Base-by-base conservation (phyloP, 257 asterid genomes). In the Prunella vulgaris region DNA sequence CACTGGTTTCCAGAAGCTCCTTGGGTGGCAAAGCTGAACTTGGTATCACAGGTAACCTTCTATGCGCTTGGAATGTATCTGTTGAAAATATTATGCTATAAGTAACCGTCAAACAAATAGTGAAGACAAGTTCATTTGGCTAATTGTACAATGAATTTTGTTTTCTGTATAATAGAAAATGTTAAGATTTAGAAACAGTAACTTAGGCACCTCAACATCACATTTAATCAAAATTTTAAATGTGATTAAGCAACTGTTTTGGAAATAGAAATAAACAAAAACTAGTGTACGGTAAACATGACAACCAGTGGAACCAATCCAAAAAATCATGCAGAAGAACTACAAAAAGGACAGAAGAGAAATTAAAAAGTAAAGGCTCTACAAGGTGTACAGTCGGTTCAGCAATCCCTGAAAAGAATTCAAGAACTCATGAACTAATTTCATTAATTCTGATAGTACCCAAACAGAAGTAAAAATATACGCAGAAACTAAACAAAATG, bases 11-110 rank as follows among this genome's bases (percentile, higher is more conserved):
- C n/a, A 81, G 81, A 27, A 65, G 73, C 71, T 79, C 77, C 70
- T 74, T 78, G 49, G 66, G 83, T 14, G 76, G 78, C 66, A 60
- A 75, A 72, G 78, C 72, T 24, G 81, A 77, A 71, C 64, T 79
- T 54, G 84, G 62, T 51, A 53, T 59, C 71, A 59, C 73, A 58
- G 88, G 92, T 59, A 82, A 32, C 35, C 79, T 84, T 81, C 65
- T 81, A 62, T 65, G 89, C 0, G 86, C 86, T 67, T 84, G 81
- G 76, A 73, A 84, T 20, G 88, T 56, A 74, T 89, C 96, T 89
- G 82, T 52, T 73, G 79, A 48, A 70, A 65, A 73, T 61, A 66
- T 68, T 42, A 61, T 76, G 66, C 51, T 32, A 64, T 20, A 58
- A 70, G 71, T 46, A 66, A 58, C 51, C 17, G 61, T 21, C 44